phyloP scores from a whole-genome alignment of 139 green algal genomes.

The Auxenochlorella pyrenoidosa region DNA sequence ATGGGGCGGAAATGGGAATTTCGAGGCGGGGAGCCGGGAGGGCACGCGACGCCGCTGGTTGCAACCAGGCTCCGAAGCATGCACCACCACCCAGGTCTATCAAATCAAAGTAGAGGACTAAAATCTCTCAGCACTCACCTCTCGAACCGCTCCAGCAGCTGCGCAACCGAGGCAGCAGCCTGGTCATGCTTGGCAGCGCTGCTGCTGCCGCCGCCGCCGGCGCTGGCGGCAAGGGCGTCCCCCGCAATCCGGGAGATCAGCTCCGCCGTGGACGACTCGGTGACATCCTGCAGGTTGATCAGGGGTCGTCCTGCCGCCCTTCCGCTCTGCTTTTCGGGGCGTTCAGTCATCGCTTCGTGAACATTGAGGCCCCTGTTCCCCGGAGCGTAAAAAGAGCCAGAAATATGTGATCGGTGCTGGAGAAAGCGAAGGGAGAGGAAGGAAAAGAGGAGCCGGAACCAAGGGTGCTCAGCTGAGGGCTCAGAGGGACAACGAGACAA shows the following conservation, averaged over 20 bases:
- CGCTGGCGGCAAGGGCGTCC: not conserved
- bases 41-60: not conserved
- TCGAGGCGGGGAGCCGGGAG: not conserved
- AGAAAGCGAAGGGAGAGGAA: not conserved
- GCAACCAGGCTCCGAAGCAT: not conserved
- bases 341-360: not conserved
- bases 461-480: no score
- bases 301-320: not conserved
- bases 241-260: constrained; percentile 1
- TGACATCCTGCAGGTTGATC: constrained; percentile 8
- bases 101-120: not conserved
- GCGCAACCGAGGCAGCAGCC: not conserved
- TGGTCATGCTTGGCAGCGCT: not conserved
- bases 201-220: not conserved
- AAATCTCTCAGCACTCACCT: not conserved
- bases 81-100: not conserved
- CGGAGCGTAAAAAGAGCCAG: not conserved
- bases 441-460: not conserved
- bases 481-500: no score
- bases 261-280: not conserved
- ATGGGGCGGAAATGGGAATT: not conserved
- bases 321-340: not conserved
- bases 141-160: constrained; percentile 33
- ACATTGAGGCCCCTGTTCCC: not conserved
- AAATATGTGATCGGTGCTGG: not conserved